Evolutionary conservation across 2,329 filamentous ascomycete genomes (phyloP).

Genomic region (Xylaria sp.): DNA sequence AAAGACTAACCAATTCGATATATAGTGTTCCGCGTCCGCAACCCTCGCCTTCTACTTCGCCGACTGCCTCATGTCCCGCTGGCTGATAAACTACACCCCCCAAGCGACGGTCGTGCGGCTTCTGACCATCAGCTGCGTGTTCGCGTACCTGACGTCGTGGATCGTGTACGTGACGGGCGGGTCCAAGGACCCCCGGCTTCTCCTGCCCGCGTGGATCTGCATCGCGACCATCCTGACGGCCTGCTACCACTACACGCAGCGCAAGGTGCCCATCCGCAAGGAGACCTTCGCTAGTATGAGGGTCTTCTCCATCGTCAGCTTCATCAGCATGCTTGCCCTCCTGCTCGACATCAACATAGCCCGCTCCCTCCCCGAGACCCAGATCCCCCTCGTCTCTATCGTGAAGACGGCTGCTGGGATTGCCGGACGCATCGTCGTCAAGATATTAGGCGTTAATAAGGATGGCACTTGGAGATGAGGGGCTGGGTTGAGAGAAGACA

Average conservation of each 20-base stretch:
- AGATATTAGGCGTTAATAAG: conserved; percentile 46
- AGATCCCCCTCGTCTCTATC: conserved; percentile 49
- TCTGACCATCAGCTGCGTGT: conserved; percentile 77
- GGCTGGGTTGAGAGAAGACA: neutral
- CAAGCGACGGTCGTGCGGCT: conserved; percentile 84
- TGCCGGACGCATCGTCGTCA: conserved; percentile 42
- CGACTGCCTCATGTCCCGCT: conserved; percentile 86
- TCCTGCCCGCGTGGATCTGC: conserved; percentile 81
- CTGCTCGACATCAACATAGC: conserved; percentile 74
- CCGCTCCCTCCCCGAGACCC: conserved; percentile 66
- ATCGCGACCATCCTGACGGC: conserved; percentile 80
- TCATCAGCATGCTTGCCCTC: conserved; percentile 77
- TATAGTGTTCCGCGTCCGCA: conserved; percentile 77
- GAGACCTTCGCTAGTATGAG: conserved; percentile 82
- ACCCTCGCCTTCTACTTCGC: conserved; percentile 87
- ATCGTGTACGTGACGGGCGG: conserved; percentile 77
- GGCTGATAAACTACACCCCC: conserved; percentile 87
- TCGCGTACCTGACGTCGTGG: conserved; percentile 79
- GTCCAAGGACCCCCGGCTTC: conserved; percentile 74
- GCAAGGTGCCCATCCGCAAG: conserved; percentile 81
- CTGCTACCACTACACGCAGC: conserved; percentile 80
- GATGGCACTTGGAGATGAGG: conserved; percentile 32
- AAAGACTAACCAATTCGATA: conserved; percentile 1
- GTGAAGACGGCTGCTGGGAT: conserved; percentile 41
- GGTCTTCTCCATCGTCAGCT: conserved; percentile 80